phyloP scores from a whole-genome alignment of 106 monocot genomes.

The Ottelia alismoides region DNA sequence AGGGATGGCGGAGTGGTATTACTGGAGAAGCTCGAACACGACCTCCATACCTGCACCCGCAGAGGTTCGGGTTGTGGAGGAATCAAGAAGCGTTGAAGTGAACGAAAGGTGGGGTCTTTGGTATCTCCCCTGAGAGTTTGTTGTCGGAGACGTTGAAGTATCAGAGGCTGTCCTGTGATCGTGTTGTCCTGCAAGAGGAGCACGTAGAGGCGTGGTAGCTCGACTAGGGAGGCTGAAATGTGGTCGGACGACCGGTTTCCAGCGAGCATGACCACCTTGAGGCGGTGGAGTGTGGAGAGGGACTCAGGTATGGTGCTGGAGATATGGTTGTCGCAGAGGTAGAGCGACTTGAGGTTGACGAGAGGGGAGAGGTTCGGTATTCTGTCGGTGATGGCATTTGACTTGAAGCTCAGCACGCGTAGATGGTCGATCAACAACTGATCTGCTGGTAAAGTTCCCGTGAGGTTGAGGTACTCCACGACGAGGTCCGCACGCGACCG shows the following conservation, averaged over 20 bases:
- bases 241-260: constrained; percentile 46
- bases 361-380: constrained; percentile 61
- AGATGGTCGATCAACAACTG: constrained; percentile 54
- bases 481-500: constrained; percentile 89
- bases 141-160: constrained; percentile 69
- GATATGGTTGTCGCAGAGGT: constrained; percentile 56
- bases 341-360: constrained; percentile 58
- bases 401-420: constrained; percentile 88
- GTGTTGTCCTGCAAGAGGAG: constrained; percentile 51
- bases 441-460: constrained; percentile 25
- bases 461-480: constrained; percentile 66
- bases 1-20: constrained; percentile 2
- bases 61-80: constrained; percentile 37
- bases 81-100: constrained; percentile 65
- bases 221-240: constrained; percentile 39
- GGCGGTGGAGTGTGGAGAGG: constrained; percentile 50
- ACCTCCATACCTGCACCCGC: constrained; percentile 34
- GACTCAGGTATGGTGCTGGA: constrained; percentile 44
- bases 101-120: constrained; percentile 25
- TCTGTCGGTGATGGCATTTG: constrained; percentile 53
- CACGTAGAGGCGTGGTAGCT: constrained; percentile 33
- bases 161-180: constrained; percentile 34
- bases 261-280: constrained; percentile 59
- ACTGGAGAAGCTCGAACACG: constrained; percentile 9
- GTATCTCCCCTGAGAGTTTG: constrained; percentile 59